phyloP scores from a whole-genome alignment of 306 rosid species.

The Pterocarpus macrocarpus region DNA sequence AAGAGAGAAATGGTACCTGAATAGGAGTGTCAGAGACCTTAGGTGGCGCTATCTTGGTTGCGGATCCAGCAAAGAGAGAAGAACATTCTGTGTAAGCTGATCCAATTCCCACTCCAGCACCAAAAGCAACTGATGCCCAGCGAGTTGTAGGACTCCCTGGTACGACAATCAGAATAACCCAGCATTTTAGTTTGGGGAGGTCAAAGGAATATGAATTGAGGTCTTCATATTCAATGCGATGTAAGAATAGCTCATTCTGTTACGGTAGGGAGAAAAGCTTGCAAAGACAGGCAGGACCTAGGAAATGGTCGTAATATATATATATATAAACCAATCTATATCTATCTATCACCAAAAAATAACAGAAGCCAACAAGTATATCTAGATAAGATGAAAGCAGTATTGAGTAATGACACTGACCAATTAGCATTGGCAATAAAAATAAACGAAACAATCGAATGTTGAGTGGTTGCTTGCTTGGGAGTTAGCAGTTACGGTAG shows the following conservation, averaged over 20 bases:
- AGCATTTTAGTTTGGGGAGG: background rate
- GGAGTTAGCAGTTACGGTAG: background rate
- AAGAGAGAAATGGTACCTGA: slow-evolving; percentile 26
- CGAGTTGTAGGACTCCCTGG: slow-evolving; percentile 80
- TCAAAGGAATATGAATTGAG: background rate
- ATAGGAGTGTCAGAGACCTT: slow-evolving; percentile 45
- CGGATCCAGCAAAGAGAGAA: slow-evolving; percentile 59
- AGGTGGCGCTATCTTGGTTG: slow-evolving; percentile 44
- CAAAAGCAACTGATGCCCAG: slow-evolving; percentile 81
- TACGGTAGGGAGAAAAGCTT: background rate
- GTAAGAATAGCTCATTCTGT: background rate
- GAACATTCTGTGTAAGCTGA: slow-evolving; percentile 76
- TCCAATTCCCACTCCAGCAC: slow-evolving; percentile 82
- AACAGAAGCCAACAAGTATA: background rate
- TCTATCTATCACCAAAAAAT: background rate
- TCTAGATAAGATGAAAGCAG: background rate
- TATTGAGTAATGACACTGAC: background rate
- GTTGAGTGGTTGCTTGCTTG: background rate
- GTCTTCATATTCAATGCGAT: background rate
- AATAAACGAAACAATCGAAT: background rate
- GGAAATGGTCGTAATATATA: background rate
- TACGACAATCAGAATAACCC: background rate
- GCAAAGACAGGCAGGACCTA: background rate
- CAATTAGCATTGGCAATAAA: background rate
- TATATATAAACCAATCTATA: background rate